These are phyloP conservation scores for Dalbergia cochinchinensis DNA, from an alignment of 306 rosid genomes.

Conservation along the genomic window DNA sequence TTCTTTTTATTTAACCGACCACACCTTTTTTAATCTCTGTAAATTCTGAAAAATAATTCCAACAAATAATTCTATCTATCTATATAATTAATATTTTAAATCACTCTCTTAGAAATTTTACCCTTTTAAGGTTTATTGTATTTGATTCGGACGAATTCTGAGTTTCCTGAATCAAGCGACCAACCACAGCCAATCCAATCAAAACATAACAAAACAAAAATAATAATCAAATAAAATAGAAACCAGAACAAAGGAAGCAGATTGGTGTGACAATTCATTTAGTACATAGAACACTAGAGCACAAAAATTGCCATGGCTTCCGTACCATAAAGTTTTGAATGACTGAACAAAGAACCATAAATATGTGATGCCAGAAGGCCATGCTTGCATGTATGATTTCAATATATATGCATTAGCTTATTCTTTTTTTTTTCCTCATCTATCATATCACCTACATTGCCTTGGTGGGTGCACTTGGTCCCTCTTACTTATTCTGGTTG, in stretches of 20 bases:
- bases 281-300: conserved; percentile 32
- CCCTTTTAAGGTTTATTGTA: background rate
- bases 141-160: conserved; percentile 31
- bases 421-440: conserved; percentile 46
- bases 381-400: conserved; percentile 42
- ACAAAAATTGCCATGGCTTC: conserved; percentile 13
- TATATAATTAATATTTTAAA: too few relatives aligned
- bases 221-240: background rate
- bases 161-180: conserved; percentile 35
- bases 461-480: conserved; percentile 44
- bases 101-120: background rate
- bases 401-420: conserved; percentile 33
- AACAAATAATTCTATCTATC: background rate
- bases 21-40: too few relatives aligned
- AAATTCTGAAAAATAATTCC: too few relatives aligned
- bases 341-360: conserved; percentile 32
- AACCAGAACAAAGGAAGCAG: background rate
- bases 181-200: background rate
- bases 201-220: too few relatives aligned
- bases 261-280: conserved; percentile 54
- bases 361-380: background rate
- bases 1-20: too few relatives aligned
- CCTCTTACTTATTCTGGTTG: conserved; percentile 38
- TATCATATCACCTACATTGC: conserved; percentile 62
- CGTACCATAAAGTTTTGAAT: conserved; percentile 6